phyloP scores from a whole-genome alignment of 2,329 filamentous ascomycete genomes.

The Pseudocercospora eumusae region DNA sequence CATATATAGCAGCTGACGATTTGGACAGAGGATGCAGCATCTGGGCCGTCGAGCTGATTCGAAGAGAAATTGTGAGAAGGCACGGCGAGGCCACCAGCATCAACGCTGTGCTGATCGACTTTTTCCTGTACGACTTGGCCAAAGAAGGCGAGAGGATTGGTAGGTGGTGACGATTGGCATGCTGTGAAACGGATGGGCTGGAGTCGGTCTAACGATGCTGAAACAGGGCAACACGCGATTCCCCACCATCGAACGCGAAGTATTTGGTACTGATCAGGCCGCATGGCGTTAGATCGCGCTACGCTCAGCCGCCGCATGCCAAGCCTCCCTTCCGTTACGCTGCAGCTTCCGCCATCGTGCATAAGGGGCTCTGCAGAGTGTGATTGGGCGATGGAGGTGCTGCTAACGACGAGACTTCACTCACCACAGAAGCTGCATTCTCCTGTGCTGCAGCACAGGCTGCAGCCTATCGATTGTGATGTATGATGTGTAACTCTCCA shows the following conservation, averaged over 20 bases:
- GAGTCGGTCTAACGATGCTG: constrained; percentile 18
- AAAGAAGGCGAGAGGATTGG: constrained; percentile 71
- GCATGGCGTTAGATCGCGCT: not conserved
- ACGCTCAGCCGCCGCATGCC: not conserved
- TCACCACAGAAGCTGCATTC: constrained; percentile 10
- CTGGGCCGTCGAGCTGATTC: constrained; percentile 90
- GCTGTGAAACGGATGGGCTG: constrained; percentile 17
- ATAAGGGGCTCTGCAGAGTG: not conserved
- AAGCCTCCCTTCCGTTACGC: too few relatives aligned
- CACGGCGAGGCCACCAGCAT: constrained; percentile 66
- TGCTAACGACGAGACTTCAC: constrained; percentile 10
- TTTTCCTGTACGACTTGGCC: constrained; percentile 93
- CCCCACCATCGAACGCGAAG: constrained; percentile 28
- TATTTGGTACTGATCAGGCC: constrained; percentile 23
- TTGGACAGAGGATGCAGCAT: constrained; percentile 72
- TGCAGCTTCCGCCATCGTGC: not conserved
- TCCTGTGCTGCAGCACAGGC: not conserved
- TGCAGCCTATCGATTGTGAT: not conserved
- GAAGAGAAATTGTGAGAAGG: constrained; percentile 71
- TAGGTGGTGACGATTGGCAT: not conserved
- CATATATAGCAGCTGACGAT: constrained; percentile 14
- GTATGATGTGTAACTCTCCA: too few relatives aligned
- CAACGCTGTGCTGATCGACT: constrained; percentile 94
- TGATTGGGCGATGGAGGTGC: constrained; percentile 9
- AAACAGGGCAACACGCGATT: constrained; percentile 25